Conservation (phyloP, 164 flowering plant species). For the Macadamia tetraphylla region DNA sequence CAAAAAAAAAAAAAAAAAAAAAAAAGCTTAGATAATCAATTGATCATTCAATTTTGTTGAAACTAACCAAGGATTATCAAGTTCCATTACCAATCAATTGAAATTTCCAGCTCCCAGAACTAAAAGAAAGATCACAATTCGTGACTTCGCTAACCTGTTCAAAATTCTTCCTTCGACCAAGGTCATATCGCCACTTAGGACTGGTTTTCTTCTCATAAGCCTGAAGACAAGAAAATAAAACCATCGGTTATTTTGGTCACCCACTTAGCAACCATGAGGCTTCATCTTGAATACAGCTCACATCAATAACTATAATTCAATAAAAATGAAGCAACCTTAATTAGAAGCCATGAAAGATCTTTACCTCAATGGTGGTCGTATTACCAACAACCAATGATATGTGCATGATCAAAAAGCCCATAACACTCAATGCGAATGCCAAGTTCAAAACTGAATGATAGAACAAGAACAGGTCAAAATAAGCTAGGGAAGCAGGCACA, state of each 20-base stretch:
- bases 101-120: not conserved
- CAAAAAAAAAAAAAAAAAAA: no score
- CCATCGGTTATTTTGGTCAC: not conserved
- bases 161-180: conserved; percentile 66
- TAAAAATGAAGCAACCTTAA: not conserved
- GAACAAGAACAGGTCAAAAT: not conserved
- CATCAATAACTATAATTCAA: not conserved
- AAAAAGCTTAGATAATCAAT: not conserved
- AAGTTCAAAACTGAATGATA: conserved; percentile 66
- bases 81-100: not conserved
- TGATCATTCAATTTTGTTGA: not conserved
- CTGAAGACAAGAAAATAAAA: conserved; percentile 31
- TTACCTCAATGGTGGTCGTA: conserved; percentile 99
- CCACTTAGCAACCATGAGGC: not conserved
- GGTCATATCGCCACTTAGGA: conserved; percentile 84
- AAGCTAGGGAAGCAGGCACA: not conserved
- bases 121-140: not conserved
- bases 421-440: conserved; percentile 89
- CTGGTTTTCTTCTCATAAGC: conserved; percentile 93
- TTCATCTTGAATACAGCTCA: not conserved
- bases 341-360: not conserved
- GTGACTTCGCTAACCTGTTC: conserved; percentile 48
- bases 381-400: conserved; percentile 76
- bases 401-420: conserved; percentile 97
- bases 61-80: not conserved